Evolutionary conservation across 1,284 basidiomycete genomes (phyloP).

Genomic region (Puccinia polysora): DNA sequence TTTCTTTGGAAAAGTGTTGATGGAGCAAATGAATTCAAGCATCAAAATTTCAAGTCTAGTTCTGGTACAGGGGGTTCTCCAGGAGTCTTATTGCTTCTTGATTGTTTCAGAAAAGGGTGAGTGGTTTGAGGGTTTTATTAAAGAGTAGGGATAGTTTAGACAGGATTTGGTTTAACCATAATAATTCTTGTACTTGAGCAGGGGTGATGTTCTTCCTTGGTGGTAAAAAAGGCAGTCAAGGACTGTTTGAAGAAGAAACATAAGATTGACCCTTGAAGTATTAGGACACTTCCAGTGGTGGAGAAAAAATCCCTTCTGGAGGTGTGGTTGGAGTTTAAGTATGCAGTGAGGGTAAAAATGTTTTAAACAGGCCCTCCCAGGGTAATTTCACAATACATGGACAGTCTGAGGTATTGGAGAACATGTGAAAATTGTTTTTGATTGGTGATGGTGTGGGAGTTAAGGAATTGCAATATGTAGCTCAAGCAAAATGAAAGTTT

Average conservation of each 20-base stretch:
- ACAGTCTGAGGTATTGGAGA: neutral
- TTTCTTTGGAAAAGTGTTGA: too few species aligned
- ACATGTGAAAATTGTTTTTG: neutral
- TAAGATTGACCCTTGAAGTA: too few species aligned
- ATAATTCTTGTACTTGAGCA: neutral
- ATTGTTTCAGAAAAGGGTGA: neutral
- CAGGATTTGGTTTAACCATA: neutral
- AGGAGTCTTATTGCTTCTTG: neutral
- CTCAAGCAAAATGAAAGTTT: neutral
- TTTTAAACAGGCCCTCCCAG: neutral
- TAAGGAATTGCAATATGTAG: constrained; percentile 9
- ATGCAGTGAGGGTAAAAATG: neutral
- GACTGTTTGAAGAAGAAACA: too few species aligned
- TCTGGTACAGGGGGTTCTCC: constrained; percentile 30
- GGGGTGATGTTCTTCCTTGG: neutral
- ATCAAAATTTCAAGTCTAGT: constrained; percentile 42
- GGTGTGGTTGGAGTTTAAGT: neutral
- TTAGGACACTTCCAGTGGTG: too few species aligned
- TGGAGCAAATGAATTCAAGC: neutral
- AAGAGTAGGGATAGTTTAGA: neutral
- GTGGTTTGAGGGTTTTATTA: neutral
- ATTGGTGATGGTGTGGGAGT: neutral
- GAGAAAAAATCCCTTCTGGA: neutral
- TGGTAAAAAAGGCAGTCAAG: too few species aligned
- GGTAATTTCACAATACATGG: neutral